Base-by-base conservation (phyloP, 2,329 filamentous ascomycete genomes). In the Amylocarpus encephaloides region DNA sequence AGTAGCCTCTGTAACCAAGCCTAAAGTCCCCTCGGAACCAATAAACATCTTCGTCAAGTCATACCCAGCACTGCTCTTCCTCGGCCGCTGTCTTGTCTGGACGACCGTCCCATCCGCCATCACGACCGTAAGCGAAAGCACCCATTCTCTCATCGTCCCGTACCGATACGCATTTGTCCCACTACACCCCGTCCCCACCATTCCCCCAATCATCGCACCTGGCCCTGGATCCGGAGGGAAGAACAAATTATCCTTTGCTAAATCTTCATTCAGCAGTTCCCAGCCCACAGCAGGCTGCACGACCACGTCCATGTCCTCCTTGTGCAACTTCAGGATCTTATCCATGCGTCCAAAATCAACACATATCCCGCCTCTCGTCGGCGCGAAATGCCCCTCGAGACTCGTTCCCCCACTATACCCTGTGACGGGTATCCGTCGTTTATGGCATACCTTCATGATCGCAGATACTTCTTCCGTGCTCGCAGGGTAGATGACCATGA, bases 121-220 rank as follows among this genome's bases (percentile, higher is more conserved):
- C 10, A 95, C 90, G 3, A 95, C 88, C 0, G 90, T 95, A 58
- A 95, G 70, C 48, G 80, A 86, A 18, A 95, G 71, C 11, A 95
- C 91, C 90, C 90, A 95, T 66, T 95, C 90, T 55, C 88, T 83
- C 89, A 95, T 95, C 2, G 90, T 95, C 55, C 90, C 91, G 67
- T 95, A 95, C 51, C 90, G 79, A 71, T 94, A 95, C 13, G 90
- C 85, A 66, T 95, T 95, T 12, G 90, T 95, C 52, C 90, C 90
- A 63, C 76, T 80, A 71, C 77, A 80, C 33, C 78, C 78, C 2
- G 86, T 90, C 18, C 85, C 86, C 32, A 90, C 80, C 86, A 90
- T 90, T 49, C 90, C 90, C 50, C 90, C 90, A 61, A 96, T 95
- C 83, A 88, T 88, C 54, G 90, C 90, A 15, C 90, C 89, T 46